These are phyloP conservation scores for Quercus suber DNA, from an alignment of 306 rosid species.

Conservation along the genomic window DNA sequence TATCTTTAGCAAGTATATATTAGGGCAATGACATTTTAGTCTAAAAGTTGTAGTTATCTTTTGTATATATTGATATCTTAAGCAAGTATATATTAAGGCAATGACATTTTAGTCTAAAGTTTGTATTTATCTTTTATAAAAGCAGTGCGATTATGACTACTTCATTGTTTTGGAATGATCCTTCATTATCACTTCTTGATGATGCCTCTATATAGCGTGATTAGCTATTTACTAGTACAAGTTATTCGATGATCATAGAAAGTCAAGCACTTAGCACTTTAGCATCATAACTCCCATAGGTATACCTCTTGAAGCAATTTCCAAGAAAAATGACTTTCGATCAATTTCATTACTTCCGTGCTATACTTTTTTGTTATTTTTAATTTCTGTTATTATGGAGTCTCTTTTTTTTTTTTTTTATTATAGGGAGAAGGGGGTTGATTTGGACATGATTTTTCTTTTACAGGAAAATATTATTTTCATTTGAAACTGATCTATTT, in stretches of 20 bases:
- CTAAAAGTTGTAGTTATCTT: too few species aligned
- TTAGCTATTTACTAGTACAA: neutral
- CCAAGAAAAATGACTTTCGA: neutral
- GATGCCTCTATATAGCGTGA: neutral
- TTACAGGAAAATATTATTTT: too few species aligned
- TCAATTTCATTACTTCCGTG: neutral
- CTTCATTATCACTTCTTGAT: neutral
- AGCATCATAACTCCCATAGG: neutral
- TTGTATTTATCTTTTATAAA: neutral
- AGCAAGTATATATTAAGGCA: neutral
- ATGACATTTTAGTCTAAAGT: neutral
- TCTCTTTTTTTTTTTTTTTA: too few species aligned
- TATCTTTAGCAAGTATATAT: too few species aligned
- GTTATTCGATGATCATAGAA: neutral
- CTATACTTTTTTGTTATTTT: too few species aligned
- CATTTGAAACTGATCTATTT: too few species aligned
- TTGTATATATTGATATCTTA: too few species aligned
- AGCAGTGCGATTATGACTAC: neutral
- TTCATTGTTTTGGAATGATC: neutral
- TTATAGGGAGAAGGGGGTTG: too few species aligned
- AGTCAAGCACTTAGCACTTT: neutral
- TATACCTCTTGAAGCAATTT: neutral
- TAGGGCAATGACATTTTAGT: too few species aligned
- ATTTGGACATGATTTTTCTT: too few species aligned
- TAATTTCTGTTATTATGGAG: too few species aligned